Base-by-base conservation (phyloP, 805 yeast genomes). In the Candida vartiovaarae region DNA sequence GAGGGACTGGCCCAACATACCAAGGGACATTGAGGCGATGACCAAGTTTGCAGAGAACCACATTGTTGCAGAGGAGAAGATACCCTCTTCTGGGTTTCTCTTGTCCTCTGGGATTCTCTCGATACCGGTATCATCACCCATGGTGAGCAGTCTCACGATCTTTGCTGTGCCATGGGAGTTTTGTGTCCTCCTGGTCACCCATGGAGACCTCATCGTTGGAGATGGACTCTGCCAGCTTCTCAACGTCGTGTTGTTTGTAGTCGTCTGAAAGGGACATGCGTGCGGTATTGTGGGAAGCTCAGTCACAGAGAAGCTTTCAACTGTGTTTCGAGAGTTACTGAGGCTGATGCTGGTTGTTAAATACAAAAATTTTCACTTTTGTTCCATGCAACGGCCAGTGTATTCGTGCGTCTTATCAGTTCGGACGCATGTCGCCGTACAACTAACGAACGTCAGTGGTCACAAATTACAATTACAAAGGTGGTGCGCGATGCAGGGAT, bases 31-130 rank as follows among this genome's bases (percentile, higher is more conserved):
- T 15, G 96, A 78, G 23, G 96, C 88, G 57, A 89, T 76, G 44
- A 86, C 95, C 74, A 86, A 71, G 65, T 89, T 88, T 32, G 95
- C 95, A 6, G 95, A 83, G 55, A 84, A 74, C 95, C 96, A 89
- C 91, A 89, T 84, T 40, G 90, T 71, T 37, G 88, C 87, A 29
- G 93, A 84, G 51, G 75, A 76, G 66, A 76, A 68, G 47, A 83
- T 59, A 39, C 54, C 52, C 32, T 85, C 79, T 37, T 72, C 73
- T 49, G 82, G 87, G 38, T 75, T 72, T 61, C 86, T 82, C 63
- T 86, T 91, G 37, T 81, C 84, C 48, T 84, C 95, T 7, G 85
- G 78, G 44, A 90, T 75, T 35, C 83, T 71, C 56, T 87, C 95
- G 50, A 90, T 80, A 64, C 96, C 20, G 20, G 20, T 96, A 59